Evolutionary conservation across 306 rosid genomes (phyloP).

Genomic region (Cucurbita moschata): DNA sequence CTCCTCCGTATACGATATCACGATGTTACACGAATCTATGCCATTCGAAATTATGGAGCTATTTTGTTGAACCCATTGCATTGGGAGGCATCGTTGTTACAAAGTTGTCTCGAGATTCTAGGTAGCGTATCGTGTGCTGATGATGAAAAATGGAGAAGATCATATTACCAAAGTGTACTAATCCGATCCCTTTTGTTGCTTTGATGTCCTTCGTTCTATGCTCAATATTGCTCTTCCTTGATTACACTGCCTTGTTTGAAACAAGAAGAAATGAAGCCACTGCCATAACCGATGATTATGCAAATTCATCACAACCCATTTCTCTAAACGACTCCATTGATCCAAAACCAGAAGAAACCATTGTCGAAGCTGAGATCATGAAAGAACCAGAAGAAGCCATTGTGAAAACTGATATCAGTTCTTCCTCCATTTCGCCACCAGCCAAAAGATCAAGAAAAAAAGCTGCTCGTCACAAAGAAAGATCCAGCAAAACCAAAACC

Average conservation of each 20-base stretch:
- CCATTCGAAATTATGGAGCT: background rate
- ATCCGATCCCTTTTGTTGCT: constrained; percentile 29
- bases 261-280: constrained; percentile 8
- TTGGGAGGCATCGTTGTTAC: background rate
- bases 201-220: constrained; percentile 9
- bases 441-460: background rate
- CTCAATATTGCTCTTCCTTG: constrained; percentile 17
- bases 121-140: background rate
- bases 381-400: background rate
- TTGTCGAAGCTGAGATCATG: background rate
- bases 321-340: background rate
- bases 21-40: background rate
- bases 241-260: constrained; percentile 9
- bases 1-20: background rate
- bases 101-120: background rate
- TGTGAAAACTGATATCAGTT: background rate
- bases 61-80: background rate
- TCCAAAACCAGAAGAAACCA: background rate
- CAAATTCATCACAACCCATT: background rate
- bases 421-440: background rate
- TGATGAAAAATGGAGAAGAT: background rate
- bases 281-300: constrained; percentile 6
- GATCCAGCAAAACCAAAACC: background rate
- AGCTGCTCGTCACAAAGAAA: background rate
- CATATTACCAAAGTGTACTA: constrained; percentile 9